Conservation (phyloP, 2,329 filamentous ascomycete species). For the Didymella pomorum region DNA sequence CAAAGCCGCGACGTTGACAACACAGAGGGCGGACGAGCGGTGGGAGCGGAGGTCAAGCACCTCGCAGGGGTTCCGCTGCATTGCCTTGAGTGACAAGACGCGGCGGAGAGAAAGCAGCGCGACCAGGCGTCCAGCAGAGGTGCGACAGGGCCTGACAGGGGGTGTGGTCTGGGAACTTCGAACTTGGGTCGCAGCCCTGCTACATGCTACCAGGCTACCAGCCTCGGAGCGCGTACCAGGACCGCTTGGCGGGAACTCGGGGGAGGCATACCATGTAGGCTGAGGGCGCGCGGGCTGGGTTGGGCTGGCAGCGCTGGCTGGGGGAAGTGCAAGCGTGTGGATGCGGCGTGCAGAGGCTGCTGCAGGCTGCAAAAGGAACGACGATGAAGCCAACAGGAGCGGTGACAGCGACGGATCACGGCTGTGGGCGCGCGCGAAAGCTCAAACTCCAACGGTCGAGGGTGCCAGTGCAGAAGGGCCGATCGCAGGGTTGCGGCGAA, state of each 20-base stretch:
- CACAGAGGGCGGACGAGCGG: conserved; percentile 42
- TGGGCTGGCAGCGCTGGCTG: conserved; percentile 29
- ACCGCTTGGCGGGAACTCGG: conserved; percentile 43
- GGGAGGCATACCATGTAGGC: conserved; percentile 54
- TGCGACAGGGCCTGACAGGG: conserved; percentile 39
- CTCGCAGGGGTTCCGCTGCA: conserved; percentile 47
- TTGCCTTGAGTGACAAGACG: conserved; percentile 39
- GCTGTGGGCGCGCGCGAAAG: conserved; percentile 28
- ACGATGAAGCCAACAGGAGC: conserved; percentile 44
- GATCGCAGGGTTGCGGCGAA: conserved; percentile 30
- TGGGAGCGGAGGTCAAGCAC: conserved; percentile 37
- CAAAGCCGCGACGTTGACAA: conserved; percentile 38
- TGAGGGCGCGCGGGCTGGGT: conserved; percentile 48
- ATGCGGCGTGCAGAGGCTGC: conserved; percentile 51
- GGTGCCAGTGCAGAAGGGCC: conserved; percentile 23
- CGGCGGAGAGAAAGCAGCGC: conserved; percentile 35
- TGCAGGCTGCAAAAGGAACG: conserved; percentile 49
- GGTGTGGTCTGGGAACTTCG: conserved; percentile 26
- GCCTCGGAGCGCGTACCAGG: conserved; percentile 16
- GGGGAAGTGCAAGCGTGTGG: conserved; percentile 29
- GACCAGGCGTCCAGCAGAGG: conserved; percentile 35
- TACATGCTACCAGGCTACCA: not conserved
- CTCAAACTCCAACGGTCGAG: conserved; percentile 46
- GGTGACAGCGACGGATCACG: conserved; percentile 37
- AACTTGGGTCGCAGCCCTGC: conserved; percentile 32